Evolutionary conservation across 1,284 basidiomycete genomes (phyloP).

Genomic region (Serendipita sp.): DNA sequence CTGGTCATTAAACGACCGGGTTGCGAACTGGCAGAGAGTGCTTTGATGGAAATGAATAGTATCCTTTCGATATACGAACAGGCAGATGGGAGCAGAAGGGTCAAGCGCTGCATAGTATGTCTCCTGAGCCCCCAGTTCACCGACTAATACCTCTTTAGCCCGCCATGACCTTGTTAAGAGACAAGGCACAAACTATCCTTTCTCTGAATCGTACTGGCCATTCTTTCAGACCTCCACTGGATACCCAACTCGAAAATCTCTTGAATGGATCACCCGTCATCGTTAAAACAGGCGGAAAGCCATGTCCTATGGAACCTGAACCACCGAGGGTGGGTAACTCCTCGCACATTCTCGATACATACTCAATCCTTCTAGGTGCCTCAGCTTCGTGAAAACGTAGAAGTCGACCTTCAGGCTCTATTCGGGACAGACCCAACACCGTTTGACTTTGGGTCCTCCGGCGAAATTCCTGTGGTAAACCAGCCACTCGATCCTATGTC

Average conservation of each 20-base stretch:
- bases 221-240: background rate
- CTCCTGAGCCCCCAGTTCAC: background rate
- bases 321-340: no score
- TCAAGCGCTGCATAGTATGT: background rate
- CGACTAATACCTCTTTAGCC: background rate
- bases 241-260: background rate
- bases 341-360: no score
- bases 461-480: background rate
- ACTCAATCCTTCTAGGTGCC: no score
- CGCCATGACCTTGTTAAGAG: background rate
- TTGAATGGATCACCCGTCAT: background rate
- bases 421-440: background rate
- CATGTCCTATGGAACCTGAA: background rate
- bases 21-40: background rate
- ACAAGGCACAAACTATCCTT: background rate
- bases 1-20: background rate
- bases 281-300: background rate
- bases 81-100: background rate
- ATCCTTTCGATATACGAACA: background rate
- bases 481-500: slow-evolving; percentile 2
- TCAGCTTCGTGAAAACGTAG: no score
- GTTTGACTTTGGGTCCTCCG: background rate
- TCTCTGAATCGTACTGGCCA: background rate
- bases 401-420: background rate
- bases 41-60: background rate